Evolutionary conservation across 257 asterid genomes (phyloP), one percentile per base, ranked within the genome.

Genomic region (Voacanga thouarsii): DNA sequence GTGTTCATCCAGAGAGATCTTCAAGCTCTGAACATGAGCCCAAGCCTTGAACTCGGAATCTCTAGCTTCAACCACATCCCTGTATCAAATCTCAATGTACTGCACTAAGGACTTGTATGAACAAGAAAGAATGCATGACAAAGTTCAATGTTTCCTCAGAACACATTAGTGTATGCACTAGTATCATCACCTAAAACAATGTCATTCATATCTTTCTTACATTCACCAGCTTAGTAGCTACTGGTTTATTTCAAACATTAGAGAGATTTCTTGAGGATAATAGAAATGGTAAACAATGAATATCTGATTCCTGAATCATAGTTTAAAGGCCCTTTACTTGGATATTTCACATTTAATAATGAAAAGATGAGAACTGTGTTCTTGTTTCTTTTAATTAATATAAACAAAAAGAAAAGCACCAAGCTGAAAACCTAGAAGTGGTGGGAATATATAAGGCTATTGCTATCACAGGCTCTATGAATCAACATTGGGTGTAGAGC

Each of bases 11-110:
- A 96, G 95, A 83, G 94, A 89, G 82, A 89, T 86, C 78, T 90
- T 92, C 78, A 96, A 86, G 80, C 94, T 80, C 78, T 92, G 90
- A 78, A 93, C 97, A 82, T 74, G 87, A 76, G 96, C 97, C 97
- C 97, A 96, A 71, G 98, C 97, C 90, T 85, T 86, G 76, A 83
- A 88, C 85, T 96, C 99, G 9, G 84, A 83, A 72, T 80, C 84
- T 85, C 90, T 91, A 83, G 98, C 98, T 84, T 90, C 97, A 67
- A 74, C 79, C 59, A 89, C 90, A 79, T 92, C 97, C 87, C 99
- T 96, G 88, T 84, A 85, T 82, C 81, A 77, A 10, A 47, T 57
- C 24, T 65, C 51, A 37, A 72, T 24, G n/a, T 18, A 14, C 11
- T 9, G 6, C n/a, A n/a, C 1, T 44, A 39, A 60, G 59, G 57